These are phyloP conservation scores for Dioscorea cayenensis DNA, from an alignment of 116 monocot species.

Conservation along the genomic window DNA sequence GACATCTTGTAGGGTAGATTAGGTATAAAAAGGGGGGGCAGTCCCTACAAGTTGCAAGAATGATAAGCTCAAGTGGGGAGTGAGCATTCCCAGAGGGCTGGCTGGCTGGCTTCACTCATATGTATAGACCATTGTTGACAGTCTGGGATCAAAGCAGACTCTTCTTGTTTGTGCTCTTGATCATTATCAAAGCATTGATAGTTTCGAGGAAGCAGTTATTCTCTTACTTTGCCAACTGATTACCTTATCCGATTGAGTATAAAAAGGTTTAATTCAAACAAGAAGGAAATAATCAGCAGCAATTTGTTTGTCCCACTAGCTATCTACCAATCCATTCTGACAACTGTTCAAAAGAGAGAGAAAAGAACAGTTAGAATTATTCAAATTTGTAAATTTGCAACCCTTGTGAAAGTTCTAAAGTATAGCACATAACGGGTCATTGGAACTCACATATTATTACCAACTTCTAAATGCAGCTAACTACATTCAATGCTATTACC, in stretches of 20 bases:
- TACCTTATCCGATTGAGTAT: too few species aligned
- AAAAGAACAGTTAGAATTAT: too few species aligned
- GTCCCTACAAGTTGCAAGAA: background rate
- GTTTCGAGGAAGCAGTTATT: background rate
- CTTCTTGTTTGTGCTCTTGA: background rate
- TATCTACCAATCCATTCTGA: too few species aligned
- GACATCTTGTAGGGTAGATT: too few species aligned
- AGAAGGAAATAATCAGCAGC: too few species aligned
- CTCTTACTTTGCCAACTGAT: background rate
- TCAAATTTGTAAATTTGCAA: too few species aligned
- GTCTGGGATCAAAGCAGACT: background rate
- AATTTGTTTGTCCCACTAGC: too few species aligned
- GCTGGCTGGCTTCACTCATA: background rate
- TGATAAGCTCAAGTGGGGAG: conserved; percentile 1
- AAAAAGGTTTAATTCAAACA: too few species aligned
- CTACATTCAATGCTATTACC: background rate
- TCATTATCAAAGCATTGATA: conserved; percentile 3
- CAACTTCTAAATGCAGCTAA: background rate
- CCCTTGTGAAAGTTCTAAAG: background rate
- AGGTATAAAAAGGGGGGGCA: too few species aligned
- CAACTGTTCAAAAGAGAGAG: too few species aligned
- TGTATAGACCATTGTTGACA: background rate
- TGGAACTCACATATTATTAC: conserved; percentile 1
- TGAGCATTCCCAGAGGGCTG: background rate
- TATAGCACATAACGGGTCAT: background rate